Evolutionary conservation across 306 rosid genomes (phyloP).

Genomic region (Phaseolus lunatus): DNA sequence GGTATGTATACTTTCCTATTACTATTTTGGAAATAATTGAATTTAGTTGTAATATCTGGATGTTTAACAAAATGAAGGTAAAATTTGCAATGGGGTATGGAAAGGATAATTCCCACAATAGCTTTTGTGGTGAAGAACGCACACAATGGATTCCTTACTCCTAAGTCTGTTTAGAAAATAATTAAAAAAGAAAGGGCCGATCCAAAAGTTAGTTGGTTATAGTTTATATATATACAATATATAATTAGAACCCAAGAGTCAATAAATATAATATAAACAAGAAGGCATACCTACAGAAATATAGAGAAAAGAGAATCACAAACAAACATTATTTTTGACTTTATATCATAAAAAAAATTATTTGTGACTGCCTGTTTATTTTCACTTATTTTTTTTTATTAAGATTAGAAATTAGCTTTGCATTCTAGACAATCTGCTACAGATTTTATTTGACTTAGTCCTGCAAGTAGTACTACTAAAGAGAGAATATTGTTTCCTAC

Average conservation of each 20-base stretch:
- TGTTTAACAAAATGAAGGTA: constrained; percentile 12
- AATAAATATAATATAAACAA: constrained; percentile 10
- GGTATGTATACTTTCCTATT: constrained; percentile 58
- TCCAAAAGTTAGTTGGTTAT: background rate
- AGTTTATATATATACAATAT: background rate
- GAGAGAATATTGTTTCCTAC: constrained; percentile 32
- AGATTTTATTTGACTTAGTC: background rate
- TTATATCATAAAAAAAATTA: background rate
- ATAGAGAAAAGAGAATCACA: background rate
- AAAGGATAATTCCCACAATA: constrained; percentile 3
- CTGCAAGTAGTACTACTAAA: background rate
- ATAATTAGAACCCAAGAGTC: background rate
- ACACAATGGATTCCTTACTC: background rate
- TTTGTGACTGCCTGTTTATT: background rate
- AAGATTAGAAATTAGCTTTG: background rate
- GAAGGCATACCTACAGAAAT: background rate
- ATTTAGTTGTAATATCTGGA: constrained; percentile 22
- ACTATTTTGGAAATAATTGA: constrained; percentile 8
- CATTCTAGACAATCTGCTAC: background rate
- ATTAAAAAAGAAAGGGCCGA: background rate
- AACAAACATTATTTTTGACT: background rate
- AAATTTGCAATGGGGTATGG: constrained; percentile 9
- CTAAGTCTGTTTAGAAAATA: background rate
- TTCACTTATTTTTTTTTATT: background rate
- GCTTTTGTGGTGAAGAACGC: background rate